These are phyloP conservation scores for Sporormia fimetaria DNA, from an alignment of 495 filamentous ascomycete species.

Conservation along the genomic window DNA sequence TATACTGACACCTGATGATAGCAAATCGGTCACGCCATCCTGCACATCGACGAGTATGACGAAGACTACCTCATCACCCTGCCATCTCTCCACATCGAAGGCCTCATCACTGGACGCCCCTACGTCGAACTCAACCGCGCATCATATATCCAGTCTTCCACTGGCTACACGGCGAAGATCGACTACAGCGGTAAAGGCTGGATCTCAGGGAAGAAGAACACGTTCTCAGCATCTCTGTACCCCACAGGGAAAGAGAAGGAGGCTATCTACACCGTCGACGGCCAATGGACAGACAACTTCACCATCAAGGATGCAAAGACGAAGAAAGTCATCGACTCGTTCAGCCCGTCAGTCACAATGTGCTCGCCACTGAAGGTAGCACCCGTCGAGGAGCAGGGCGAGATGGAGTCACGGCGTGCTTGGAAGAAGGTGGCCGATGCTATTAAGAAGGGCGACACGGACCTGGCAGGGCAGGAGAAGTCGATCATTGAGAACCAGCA, in stretches of 20 bases:
- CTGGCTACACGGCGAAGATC: conserved; percentile 83
- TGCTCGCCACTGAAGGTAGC: conserved; percentile 60
- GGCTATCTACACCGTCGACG: conserved; percentile 71
- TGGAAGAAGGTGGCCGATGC: conserved; percentile 76
- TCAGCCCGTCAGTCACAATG: conserved; percentile 50
- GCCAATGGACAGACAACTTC: conserved; percentile 84
- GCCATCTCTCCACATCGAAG: conserved; percentile 86
- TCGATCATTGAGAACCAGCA: conserved; percentile 84
- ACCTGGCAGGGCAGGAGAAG: conserved; percentile 66
- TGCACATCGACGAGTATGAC: conserved; percentile 55
- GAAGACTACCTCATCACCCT: conserved; percentile 87
- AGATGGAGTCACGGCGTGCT: conserved; percentile 75
- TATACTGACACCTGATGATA: conserved; percentile 2
- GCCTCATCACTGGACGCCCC: conserved; percentile 78
- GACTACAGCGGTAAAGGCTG: conserved; percentile 89
- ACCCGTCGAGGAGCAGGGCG: conserved; percentile 70
- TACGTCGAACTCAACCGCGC: conserved; percentile 80
- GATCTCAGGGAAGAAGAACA: conserved; percentile 92
- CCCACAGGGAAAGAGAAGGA: conserved; percentile 70
- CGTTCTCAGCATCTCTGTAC: conserved; percentile 65
- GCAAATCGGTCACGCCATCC: conserved; percentile 89
- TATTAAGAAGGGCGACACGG: conserved; percentile 73
- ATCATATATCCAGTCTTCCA: conserved; percentile 72
- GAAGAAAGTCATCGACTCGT: conserved; percentile 60
- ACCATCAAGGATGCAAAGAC: conserved; percentile 59